A percentile compares a stretch with the other conserved stretches of the same genome.
Evolutionary conservation across 2,329 filamentous ascomycete genomes (phyloP).

Genomic region (Colletotrichum eleusines): DNA sequence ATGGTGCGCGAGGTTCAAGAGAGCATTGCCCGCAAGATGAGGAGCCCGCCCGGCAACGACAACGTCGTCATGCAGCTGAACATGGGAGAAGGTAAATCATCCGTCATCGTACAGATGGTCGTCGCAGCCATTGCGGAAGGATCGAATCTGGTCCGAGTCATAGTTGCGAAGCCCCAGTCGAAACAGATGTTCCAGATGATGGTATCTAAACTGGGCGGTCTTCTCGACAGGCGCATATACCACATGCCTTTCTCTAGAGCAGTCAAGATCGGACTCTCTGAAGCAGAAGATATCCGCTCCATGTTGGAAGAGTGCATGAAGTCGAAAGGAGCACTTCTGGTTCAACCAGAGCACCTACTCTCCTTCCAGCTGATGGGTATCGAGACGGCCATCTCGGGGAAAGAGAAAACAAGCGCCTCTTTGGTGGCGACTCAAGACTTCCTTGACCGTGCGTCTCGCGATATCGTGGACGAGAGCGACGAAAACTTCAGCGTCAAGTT

Average conservation of each 20-base stretch:
- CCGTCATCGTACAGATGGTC: constrained; percentile 76
- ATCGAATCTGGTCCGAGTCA: constrained; percentile 63
- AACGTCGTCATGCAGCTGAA: constrained; percentile 75
- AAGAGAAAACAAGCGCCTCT: constrained; percentile 46
- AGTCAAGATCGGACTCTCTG: constrained; percentile 48
- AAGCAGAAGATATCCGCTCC: constrained; percentile 52
- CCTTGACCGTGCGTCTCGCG: constrained; percentile 59
- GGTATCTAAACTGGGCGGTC: constrained; percentile 64
- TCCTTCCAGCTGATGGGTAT: constrained; percentile 73
- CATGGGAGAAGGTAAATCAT: constrained; percentile 79
- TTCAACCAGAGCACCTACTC: constrained; percentile 73
- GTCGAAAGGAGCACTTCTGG: constrained; percentile 66
- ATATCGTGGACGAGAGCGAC: constrained; percentile 75
- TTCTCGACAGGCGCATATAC: constrained; percentile 66
- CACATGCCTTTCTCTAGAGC: constrained; percentile 70
- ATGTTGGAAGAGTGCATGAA: constrained; percentile 61
- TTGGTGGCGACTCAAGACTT: constrained; percentile 59
- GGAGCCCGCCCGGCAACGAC: constrained; percentile 48
- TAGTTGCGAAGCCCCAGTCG: constrained; percentile 72
- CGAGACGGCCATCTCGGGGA: constrained; percentile 57
- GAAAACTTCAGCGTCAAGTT: constrained; percentile 72
- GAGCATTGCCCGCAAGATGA: constrained; percentile 70
- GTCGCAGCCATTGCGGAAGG: constrained; percentile 65
- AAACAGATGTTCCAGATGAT: constrained; percentile 72
- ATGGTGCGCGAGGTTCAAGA: constrained; percentile 71